A percentile compares a stretch with the other conserved stretches of the same genome.
These are phyloP conservation scores for Ceratocystis diversiconidia DNA, from an alignment of 2,329 filamentous ascomycete species.

Conservation along the genomic window DNA sequence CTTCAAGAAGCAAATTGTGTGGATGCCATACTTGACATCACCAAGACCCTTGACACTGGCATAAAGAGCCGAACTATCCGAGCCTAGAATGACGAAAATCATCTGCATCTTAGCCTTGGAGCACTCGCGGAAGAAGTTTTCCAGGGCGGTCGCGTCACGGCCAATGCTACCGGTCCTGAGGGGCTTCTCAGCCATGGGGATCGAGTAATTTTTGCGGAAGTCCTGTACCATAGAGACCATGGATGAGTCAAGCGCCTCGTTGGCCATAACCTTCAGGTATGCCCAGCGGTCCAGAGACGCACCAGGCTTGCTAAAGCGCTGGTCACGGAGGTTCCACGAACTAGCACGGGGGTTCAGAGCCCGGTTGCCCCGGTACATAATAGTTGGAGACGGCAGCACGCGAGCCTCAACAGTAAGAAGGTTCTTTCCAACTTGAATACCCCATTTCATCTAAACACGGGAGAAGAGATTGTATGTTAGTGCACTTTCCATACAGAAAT, in stretches of 20 bases:
- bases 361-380: slow-evolving; percentile 38
- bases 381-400: slow-evolving; percentile 44
- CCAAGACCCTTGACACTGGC: slow-evolving; percentile 51
- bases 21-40: slow-evolving; percentile 53
- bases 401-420: slow-evolving; percentile 62
- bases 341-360: slow-evolving; percentile 33
- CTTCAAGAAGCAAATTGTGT: slow-evolving; percentile 48
- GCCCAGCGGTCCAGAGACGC: slow-evolving; percentile 35
- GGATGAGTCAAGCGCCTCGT: slow-evolving; percentile 21
- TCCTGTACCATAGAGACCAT: slow-evolving; percentile 23
- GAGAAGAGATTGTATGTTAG: too few species aligned
- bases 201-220: slow-evolving; percentile 17
- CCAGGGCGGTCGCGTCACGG: slow-evolving; percentile 19
- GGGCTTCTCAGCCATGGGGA: slow-evolving; percentile 16
- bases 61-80: slow-evolving; percentile 42
- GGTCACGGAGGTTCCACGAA: slow-evolving; percentile 53
- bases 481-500: background rate
- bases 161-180: slow-evolving; percentile 11
- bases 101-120: slow-evolving; percentile 27
- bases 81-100: slow-evolving; percentile 46
- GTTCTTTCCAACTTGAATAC: slow-evolving; percentile 43
- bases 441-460: slow-evolving; percentile 34
- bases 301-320: slow-evolving; percentile 41
- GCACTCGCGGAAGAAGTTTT: slow-evolving; percentile 25
- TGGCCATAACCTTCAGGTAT: slow-evolving; percentile 30